Conservation (phyloP, 441 rosid species). For the Euphorbia celastroides region DNA sequence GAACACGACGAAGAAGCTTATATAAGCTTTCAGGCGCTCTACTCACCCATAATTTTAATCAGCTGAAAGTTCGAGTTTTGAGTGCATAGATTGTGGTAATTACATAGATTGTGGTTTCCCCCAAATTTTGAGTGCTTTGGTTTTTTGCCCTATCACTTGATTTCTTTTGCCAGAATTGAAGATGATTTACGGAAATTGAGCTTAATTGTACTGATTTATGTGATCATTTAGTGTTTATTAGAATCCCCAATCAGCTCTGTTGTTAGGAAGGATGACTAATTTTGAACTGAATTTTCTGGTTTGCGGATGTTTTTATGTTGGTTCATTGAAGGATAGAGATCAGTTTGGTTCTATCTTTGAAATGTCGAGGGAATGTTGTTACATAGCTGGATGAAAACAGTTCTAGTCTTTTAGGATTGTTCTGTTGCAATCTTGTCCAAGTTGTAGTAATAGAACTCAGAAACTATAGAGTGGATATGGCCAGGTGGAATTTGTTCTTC, state of each 20-base stretch:
- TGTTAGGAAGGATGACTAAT: not conserved
- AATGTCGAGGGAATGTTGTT: not conserved
- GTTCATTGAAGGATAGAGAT: not conserved
- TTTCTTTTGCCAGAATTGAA: not conserved
- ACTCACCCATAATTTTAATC: not conserved
- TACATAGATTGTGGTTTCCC: not conserved
- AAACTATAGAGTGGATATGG: not conserved
- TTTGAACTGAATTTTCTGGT: not conserved
- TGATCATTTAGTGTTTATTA: not conserved
- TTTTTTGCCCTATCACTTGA: not conserved
- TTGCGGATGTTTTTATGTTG: not conserved
- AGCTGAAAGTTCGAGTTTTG: not conserved
- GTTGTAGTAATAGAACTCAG: not conserved
- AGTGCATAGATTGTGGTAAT: constrained; percentile 39
- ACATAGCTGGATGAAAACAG: not conserved
- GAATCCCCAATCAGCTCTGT: not conserved
- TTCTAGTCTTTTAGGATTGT: not conserved
- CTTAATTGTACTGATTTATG: not conserved
- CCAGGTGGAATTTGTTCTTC: not conserved
- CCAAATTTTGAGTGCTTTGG: not conserved
- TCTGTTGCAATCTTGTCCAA: not conserved
- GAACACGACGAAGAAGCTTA: not conserved
- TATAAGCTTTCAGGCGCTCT: not conserved
- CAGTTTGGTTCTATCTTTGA: not conserved
- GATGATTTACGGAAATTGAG: not conserved